Evolutionary conservation across 2,329 filamentous ascomycete genomes (phyloP).

Genomic region (Leptoxyphium fumago): DNA sequence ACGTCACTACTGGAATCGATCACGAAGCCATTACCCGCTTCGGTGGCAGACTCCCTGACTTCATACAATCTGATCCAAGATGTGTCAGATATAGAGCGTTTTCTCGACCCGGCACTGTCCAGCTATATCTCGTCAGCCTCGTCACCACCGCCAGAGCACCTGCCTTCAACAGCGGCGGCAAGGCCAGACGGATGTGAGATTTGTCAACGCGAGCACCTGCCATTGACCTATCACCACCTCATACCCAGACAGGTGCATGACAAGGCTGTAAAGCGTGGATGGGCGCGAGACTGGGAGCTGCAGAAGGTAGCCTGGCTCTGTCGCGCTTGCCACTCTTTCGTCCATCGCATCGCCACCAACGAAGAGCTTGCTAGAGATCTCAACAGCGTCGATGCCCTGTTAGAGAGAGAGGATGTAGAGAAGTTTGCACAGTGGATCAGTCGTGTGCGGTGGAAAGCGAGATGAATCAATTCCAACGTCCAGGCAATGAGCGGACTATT

Average conservation of each 20-base stretch:
- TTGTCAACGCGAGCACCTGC: slow-evolving; percentile 59
- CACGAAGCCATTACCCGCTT: slow-evolving; percentile 41
- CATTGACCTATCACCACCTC: slow-evolving; percentile 70
- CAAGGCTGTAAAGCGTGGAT: slow-evolving; percentile 61
- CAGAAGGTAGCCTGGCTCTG: slow-evolving; percentile 79
- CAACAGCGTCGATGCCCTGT: slow-evolving; percentile 57
- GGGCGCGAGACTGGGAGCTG: slow-evolving; percentile 61
- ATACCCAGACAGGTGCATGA: slow-evolving; percentile 67
- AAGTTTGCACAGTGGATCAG: slow-evolving; percentile 61
- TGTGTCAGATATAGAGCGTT: slow-evolving; percentile 30
- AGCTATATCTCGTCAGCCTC: slow-evolving; percentile 46
- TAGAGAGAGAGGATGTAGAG: slow-evolving; percentile 56
- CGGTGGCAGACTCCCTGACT: slow-evolving; percentile 50
- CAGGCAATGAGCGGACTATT: too few relatives aligned
- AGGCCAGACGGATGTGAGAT: slow-evolving; percentile 53
- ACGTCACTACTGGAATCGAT: slow-evolving; percentile 26
- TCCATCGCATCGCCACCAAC: slow-evolving; percentile 60
- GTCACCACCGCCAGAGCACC: slow-evolving; percentile 49
- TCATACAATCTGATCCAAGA: slow-evolving; percentile 50
- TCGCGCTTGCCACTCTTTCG: slow-evolving; percentile 67
- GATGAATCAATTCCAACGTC: slow-evolving; percentile 14
- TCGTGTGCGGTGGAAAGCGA: slow-evolving; percentile 57
- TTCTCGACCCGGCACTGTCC: slow-evolving; percentile 49
- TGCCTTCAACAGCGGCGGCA: slow-evolving; percentile 28
- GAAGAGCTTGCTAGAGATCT: slow-evolving; percentile 62